Base-by-base conservation (phyloP, 176 grass and related monocot species). In the Luzula sylvatica region DNA sequence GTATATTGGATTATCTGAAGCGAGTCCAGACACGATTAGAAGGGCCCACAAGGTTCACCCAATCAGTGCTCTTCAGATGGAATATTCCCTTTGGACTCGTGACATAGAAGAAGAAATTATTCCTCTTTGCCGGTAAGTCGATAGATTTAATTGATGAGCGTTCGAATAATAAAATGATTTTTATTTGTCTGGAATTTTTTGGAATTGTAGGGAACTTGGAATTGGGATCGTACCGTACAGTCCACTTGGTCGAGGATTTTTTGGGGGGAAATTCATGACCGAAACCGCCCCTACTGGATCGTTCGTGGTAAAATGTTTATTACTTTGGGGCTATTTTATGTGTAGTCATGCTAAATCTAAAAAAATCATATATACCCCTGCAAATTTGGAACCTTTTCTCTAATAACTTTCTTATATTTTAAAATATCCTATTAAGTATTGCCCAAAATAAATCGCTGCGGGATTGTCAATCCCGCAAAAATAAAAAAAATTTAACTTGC, bases 21-120 rank as follows among this genome's bases (percentile, higher is more conserved):
- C 84, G 9, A 88, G 90, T 49, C 48, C 67, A 0, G 67, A 76
- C 46, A 96, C 80, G 2, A 85, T 86, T 46, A 78, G 65, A 27
- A 62, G 77, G 46, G 84, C 80, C 14, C 84, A 96, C 28, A 74
- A 67, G 48, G 71, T 96, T 72, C 80, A 96, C 73, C 84, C 90
- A 11, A 70, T 96, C 39, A 82, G 66, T 16, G 73, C 73, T 1
- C 66, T 86, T 16, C 80, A 96, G 56, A 74, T 88, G 45, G 80
- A 86, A 58, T 96, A 77, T 73, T 96, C 84, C 28, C 58, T 86
- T 5, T 86, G 80, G 84, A 86, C 90, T 42, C 78, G 80, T 46
- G 84, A 86, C 43, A 17, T 51, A 68, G 51, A 18, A 41, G 32
- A 52, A 38, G 14, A 28, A 7, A 60, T 72, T 55, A 1, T 45